A percentile compares a stretch with the other conserved stretches of the same genome.
Evolutionary conservation across 202 grass and related monocot genomes (phyloP).

Genomic region (Elaeis oleifera): DNA sequence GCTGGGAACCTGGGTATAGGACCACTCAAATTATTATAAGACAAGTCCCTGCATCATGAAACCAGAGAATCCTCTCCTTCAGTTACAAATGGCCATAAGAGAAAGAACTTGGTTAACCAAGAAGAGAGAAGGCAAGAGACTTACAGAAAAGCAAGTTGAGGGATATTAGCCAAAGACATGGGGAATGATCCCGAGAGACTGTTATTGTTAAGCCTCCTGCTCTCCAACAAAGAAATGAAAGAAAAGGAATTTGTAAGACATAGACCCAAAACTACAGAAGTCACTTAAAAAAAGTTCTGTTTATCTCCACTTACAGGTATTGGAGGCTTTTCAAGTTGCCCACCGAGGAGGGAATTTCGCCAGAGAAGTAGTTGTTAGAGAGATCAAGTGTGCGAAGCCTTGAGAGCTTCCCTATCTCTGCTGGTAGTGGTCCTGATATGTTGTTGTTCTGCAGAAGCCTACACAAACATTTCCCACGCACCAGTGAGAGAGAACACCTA

Average conservation of each 20-base stretch:
- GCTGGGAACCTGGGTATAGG: slow-evolving; percentile 8
- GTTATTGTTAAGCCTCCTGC: slow-evolving; percentile 19
- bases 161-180: slow-evolving; percentile 2
- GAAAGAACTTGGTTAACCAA: background rate
- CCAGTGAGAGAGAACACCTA: no score
- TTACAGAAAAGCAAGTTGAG: slow-evolving; percentile 11
- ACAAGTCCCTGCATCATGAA: slow-evolving; percentile 12
- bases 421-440: slow-evolving; percentile 6
- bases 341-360: slow-evolving; percentile 2
- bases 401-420: slow-evolving; percentile 17
- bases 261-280: no score
- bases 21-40: slow-evolving; percentile 20
- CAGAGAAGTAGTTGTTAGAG: slow-evolving; percentile 12
- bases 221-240: background rate
- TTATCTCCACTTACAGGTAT: slow-evolving; percentile 11
- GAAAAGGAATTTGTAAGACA: no score
- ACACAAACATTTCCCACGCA: background rate
- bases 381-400: slow-evolving; percentile 16
- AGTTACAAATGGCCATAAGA: background rate
- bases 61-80: background rate
- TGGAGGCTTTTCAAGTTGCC: slow-evolving; percentile 7
- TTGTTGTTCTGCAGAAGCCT: slow-evolving; percentile 19
- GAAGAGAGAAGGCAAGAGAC: background rate
- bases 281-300: background rate
- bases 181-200: slow-evolving; percentile 13